Evolutionary conservation across 495 filamentous ascomycete genomes (phyloP).

Genomic region (Sordaria brevicollis): DNA sequence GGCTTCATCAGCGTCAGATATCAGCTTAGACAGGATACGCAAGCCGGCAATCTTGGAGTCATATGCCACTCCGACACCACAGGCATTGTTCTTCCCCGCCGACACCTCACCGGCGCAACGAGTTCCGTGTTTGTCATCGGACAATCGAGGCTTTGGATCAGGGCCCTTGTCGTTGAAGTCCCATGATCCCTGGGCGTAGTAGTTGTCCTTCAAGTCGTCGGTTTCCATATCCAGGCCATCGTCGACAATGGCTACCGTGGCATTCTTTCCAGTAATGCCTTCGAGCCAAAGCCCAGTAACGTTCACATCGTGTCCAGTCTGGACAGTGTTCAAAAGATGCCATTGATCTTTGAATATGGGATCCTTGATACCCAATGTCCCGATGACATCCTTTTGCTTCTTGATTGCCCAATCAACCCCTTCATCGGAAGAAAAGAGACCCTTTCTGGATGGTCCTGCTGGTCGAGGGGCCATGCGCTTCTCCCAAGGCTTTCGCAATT

Average conservation of each 20-base stretch:
- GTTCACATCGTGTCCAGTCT: slow-evolving; percentile 85
- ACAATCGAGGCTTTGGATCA: slow-evolving; percentile 68
- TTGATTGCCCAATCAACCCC: slow-evolving; percentile 40
- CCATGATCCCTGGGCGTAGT: slow-evolving; percentile 83
- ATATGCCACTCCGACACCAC: slow-evolving; percentile 89
- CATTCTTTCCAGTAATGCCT: slow-evolving; percentile 84
- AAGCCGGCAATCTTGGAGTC: slow-evolving; percentile 83
- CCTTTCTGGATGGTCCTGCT: background rate
- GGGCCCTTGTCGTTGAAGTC: slow-evolving; percentile 83
- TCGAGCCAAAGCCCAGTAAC: slow-evolving; percentile 85
- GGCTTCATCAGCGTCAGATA: slow-evolving; percentile 88
- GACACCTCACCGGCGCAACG: slow-evolving; percentile 91
- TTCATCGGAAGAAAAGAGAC: slow-evolving; percentile 6
- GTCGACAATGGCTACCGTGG: slow-evolving; percentile 87
- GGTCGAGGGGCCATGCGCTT: slow-evolving; percentile 55
- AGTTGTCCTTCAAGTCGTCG: slow-evolving; percentile 82
- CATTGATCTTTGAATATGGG: slow-evolving; percentile 91
- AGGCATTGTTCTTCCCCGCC: slow-evolving; percentile 84
- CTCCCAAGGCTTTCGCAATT: slow-evolving; percentile 53
- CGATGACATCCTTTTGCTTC: slow-evolving; percentile 50
- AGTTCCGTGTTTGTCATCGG: slow-evolving; percentile 83
- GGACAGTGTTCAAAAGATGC: slow-evolving; percentile 81
- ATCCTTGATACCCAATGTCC: slow-evolving; percentile 62
- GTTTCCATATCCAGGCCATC: slow-evolving; percentile 97
- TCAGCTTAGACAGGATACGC: slow-evolving; percentile 82